Evolutionary conservation across 2,329 filamentous ascomycete species (phyloP).

Genomic region (Lecanicillium sp.): DNA sequence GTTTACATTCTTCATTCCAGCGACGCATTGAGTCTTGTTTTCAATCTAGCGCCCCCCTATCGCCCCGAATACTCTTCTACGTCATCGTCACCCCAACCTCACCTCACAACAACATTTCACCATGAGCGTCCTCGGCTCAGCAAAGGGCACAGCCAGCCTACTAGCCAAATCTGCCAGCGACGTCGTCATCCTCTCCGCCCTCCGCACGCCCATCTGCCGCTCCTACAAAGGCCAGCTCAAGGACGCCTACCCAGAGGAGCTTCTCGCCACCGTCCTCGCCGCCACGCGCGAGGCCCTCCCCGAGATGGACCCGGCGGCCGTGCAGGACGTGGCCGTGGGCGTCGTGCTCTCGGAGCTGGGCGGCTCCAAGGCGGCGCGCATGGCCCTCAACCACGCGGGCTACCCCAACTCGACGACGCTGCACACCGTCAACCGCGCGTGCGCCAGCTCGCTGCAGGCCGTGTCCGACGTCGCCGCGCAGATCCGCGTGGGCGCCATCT

Average conservation of each 20-base stretch:
- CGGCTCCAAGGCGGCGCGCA: conserved; percentile 81
- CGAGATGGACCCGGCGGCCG: conserved; percentile 56
- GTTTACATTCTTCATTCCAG: too few relatives aligned
- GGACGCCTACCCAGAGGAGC: conserved; percentile 84
- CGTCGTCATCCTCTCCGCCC: conserved; percentile 81
- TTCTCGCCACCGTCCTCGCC: conserved; percentile 59
- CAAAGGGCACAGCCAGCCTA: conserved; percentile 62
- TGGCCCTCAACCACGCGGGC: conserved; percentile 81
- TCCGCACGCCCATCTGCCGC: conserved; percentile 80
- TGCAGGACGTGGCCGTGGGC: conserved; percentile 75
- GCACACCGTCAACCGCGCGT: conserved; percentile 85
- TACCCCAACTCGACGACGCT: conserved; percentile 66
- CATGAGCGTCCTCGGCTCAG: conserved; percentile 44
- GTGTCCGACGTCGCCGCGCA: conserved; percentile 67
- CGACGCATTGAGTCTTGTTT: too few relatives aligned
- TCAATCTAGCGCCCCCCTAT: too few relatives aligned
- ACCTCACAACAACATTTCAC: conserved; percentile 4
- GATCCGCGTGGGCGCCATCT: conserved; percentile 67
- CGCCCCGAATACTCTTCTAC: too few relatives aligned
- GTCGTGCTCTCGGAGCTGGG: conserved; percentile 88
- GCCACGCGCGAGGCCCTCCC: conserved; percentile 52
- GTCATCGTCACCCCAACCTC: too few relatives aligned
- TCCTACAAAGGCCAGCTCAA: conserved; percentile 77
- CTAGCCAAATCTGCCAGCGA: conserved; percentile 74
- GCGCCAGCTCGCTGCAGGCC: conserved; percentile 68